phyloP scores from a whole-genome alignment of 2,329 filamentous ascomycete genomes.

The Penicillium sp. region DNA sequence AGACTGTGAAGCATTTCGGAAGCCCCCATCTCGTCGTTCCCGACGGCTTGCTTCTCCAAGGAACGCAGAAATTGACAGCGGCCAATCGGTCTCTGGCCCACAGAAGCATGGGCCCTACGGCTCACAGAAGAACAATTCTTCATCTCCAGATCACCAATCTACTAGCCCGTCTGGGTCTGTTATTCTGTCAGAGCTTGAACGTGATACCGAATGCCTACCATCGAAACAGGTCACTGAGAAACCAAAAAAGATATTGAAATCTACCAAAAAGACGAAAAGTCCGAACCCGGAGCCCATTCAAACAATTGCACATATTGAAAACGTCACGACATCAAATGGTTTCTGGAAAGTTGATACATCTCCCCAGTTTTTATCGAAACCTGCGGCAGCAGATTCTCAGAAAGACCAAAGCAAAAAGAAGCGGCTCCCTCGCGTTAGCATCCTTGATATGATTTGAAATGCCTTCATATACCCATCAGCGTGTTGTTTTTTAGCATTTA shows the following conservation, averaged over 20 bases:
- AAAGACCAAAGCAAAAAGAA: constrained; percentile 30
- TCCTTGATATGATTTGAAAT: constrained; percentile 35
- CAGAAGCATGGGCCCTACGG: background rate
- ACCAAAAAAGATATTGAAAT: background rate
- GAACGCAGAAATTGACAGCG: background rate
- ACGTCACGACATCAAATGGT: constrained; percentile 25
- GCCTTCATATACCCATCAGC: background rate
- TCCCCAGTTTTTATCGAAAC: constrained; percentile 14
- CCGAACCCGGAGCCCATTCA: background rate
- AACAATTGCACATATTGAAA: constrained; percentile 21
- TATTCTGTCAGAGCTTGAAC: background rate
- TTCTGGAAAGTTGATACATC: constrained; percentile 29
- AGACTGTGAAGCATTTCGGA: background rate
- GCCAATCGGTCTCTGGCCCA: background rate
- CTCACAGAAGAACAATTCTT: background rate
- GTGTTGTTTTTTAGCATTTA: background rate
- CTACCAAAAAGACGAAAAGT: background rate
- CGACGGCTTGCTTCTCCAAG: background rate
- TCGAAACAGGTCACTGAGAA: background rate
- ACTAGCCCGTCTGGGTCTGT: background rate
- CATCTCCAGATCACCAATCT: background rate
- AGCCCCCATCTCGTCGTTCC: background rate
- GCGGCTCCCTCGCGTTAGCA: constrained; percentile 38
- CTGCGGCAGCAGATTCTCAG: constrained; percentile 4
- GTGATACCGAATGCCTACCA: background rate